Evolutionary conservation across 2,329 filamentous ascomycete genomes (phyloP).

Genomic region (Paecilomyces formosus): DNA sequence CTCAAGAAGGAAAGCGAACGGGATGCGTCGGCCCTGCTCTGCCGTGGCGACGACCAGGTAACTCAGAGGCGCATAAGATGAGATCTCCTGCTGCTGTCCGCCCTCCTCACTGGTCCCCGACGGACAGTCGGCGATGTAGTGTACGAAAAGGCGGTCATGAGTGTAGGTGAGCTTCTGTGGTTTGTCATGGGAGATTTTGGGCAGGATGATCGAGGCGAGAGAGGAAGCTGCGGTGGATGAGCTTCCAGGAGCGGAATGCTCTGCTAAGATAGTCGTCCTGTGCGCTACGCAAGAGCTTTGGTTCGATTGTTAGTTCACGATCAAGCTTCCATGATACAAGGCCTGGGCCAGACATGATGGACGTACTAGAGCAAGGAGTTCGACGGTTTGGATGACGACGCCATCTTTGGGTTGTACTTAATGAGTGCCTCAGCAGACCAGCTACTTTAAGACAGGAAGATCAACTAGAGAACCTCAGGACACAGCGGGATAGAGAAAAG

Average conservation of each 20-base stretch:
- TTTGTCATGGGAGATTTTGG: conserved; percentile 76
- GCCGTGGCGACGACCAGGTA: conserved; percentile 85
- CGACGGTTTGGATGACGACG: conserved; percentile 59
- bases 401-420: conserved; percentile 44
- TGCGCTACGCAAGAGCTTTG: conserved; percentile 85
- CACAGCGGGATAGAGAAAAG: not conserved
- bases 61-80: conserved; percentile 71
- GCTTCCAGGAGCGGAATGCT: conserved; percentile 81
- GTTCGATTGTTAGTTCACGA: conserved; percentile 6
- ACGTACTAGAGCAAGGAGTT: conserved; percentile 69
- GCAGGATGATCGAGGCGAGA: conserved; percentile 87
- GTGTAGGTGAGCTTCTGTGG: conserved; percentile 91
- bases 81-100: conserved; percentile 33
- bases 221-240: conserved; percentile 79
- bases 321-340: not conserved
- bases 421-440: not conserved
- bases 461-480: not conserved
- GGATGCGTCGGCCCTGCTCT: conserved; percentile 74
- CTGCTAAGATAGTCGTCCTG: conserved; percentile 83
- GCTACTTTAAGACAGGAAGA: not conserved
- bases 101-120: conserved; percentile 46
- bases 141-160: conserved; percentile 84
- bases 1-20: conserved; percentile 87
- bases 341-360: not conserved
- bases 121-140: conserved; percentile 85